A percentile compares a stretch with the other conserved stretches of the same genome.
Evolutionary conservation across 208 protist genomes (phyloP).

Genomic region (Leishmania gerbilli): DNA sequence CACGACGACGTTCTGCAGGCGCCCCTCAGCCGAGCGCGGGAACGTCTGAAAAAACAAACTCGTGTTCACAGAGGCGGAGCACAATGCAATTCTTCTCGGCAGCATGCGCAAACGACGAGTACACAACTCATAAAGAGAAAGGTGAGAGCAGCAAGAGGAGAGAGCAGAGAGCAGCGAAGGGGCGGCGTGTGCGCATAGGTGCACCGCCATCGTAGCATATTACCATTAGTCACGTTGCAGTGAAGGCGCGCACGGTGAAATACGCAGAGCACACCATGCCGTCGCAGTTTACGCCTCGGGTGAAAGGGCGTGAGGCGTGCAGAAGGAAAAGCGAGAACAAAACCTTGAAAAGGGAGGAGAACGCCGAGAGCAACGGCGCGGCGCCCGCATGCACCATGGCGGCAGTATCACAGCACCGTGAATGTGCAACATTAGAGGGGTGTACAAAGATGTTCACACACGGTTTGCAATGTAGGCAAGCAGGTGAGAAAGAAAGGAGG

Average conservation of each 20-base stretch:
- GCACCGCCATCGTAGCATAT: background rate
- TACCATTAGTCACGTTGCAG: background rate
- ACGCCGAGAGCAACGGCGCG: background rate
- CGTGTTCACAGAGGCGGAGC: constrained; percentile 46
- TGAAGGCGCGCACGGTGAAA: background rate
- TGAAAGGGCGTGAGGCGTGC: background rate
- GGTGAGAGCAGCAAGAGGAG: background rate
- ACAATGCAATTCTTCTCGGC: constrained; percentile 51
- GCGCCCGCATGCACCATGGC: background rate
- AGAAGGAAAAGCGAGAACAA: background rate
- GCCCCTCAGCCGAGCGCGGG: constrained; percentile 37
- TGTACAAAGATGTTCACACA: background rate
- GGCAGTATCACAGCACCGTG: background rate
- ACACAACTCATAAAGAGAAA: background rate
- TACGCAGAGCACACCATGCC: background rate
- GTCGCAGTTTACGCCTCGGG: background rate
- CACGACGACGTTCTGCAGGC: constrained; percentile 47
- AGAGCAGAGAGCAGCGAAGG: background rate
- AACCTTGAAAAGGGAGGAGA: constrained; percentile 4
- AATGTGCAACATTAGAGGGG: background rate
- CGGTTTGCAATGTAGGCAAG: background rate
- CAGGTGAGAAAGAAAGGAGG: background rate
- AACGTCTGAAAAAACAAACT: constrained; percentile 60
- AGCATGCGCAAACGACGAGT: background rate
- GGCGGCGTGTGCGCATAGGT: background rate